Conservation (phyloP, 108 stramenopile genomes). For the Fistulifera pelliculosa region DNA sequence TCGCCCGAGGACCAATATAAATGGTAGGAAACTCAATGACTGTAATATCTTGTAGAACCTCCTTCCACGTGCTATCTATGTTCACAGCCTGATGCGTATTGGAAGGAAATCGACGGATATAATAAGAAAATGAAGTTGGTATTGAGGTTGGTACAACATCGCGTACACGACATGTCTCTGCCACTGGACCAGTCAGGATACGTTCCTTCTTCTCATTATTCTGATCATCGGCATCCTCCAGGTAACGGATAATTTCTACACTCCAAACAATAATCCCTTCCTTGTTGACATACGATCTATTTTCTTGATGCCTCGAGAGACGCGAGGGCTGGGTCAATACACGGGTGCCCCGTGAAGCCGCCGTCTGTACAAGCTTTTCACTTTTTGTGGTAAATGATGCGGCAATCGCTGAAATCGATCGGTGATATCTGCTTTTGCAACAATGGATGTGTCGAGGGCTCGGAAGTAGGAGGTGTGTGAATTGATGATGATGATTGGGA, state of each 20-base stretch:
- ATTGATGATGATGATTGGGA: neutral
- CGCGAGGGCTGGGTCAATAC: neutral
- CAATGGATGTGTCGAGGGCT: neutral
- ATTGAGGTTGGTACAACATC: neutral
- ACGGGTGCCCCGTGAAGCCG: neutral
- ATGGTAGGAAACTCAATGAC: constrained; percentile 8
- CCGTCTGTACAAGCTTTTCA: neutral
- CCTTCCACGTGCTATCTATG: neutral
- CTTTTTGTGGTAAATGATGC: neutral
- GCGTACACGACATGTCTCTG: neutral
- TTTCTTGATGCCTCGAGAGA: neutral
- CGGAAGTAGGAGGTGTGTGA: neutral
- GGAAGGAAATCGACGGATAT: neutral
- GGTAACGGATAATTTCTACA: neutral
- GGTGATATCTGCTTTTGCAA: neutral
- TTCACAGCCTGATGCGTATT: neutral
- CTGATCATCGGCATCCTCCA: neutral
- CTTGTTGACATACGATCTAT: neutral
- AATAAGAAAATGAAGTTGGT: neutral
- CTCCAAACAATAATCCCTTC: neutral
- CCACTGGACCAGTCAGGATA: neutral
- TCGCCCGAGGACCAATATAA: neutral
- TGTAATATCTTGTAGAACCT: constrained; percentile 3
- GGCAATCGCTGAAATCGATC: neutral
- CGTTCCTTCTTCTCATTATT: too few relatives aligned